Conservation (phyloP, 2,329 filamentous ascomycete species). For the Ophiostoma quercus region DNA sequence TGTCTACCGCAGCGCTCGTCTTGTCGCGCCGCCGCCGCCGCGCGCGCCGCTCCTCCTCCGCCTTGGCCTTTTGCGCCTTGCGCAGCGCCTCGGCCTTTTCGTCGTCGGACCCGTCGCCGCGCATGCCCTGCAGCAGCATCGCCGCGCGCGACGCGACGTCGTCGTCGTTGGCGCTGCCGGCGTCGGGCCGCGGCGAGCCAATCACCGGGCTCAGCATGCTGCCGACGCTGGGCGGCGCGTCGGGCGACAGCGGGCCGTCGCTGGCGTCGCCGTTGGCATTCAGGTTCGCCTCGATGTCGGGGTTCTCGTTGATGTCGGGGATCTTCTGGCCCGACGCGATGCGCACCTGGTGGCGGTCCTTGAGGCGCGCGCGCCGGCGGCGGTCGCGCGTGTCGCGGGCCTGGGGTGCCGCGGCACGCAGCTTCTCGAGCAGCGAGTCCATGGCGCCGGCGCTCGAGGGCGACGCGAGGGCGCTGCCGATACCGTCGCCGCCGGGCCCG, state of each 20-base stretch:
- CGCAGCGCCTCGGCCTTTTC: conserved; percentile 58
- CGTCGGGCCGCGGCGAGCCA: conserved; percentile 40
- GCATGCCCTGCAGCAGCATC: conserved; percentile 75
- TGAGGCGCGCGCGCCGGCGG: conserved; percentile 77
- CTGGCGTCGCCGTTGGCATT: conserved; percentile 35
- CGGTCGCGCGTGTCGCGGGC: conserved; percentile 83
- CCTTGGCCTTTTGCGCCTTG: conserved; percentile 60
- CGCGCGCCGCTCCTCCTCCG: conserved; percentile 69
- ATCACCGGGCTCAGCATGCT: conserved; percentile 49
- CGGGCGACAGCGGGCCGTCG: conserved; percentile 30
- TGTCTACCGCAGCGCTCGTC: conserved; percentile 39
- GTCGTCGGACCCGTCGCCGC: conserved; percentile 54
- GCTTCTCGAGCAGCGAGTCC: conserved; percentile 77
- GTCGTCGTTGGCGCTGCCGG: conserved; percentile 47
- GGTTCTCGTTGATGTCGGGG: conserved; percentile 63
- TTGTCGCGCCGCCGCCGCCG: conserved; percentile 63
- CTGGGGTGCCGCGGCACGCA: conserved; percentile 87
- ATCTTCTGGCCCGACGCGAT: conserved; percentile 84
- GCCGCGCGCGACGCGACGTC: conserved; percentile 84
- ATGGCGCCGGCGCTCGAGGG: conserved; percentile 81
- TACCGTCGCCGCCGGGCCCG: conserved; percentile 38
- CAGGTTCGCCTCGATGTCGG: conserved; percentile 47
- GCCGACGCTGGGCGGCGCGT: conserved; percentile 43
- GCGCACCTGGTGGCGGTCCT: conserved; percentile 84
- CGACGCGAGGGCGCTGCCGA: conserved; percentile 48